phyloP scores from a whole-genome alignment of 2,329 filamentous ascomycete genomes.

The Furcasterigmium furcatum region DNA sequence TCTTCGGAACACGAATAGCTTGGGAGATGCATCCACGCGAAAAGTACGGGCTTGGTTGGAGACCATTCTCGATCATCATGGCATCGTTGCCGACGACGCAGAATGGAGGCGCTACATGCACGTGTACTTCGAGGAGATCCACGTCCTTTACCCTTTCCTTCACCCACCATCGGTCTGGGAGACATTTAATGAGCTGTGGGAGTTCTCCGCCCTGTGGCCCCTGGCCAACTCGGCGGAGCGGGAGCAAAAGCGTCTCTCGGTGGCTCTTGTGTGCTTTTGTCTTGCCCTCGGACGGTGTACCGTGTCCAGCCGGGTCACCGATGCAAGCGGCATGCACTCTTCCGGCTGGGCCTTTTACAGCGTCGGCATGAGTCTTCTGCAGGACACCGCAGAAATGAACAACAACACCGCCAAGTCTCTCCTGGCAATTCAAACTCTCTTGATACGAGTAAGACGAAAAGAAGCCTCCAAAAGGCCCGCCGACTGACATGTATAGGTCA shows the following conservation, averaged over 20 bases:
- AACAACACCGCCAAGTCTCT: conserved; percentile 7
- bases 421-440: conserved; percentile 4
- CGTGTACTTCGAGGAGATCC: conserved; percentile 8
- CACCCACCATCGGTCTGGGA: conserved; percentile 8
- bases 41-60: conserved; percentile 8
- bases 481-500: not conserved
- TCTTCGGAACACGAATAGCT: not conserved
- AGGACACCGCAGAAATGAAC: conserved; percentile 5
- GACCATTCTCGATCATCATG: conserved; percentile 3
- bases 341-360: conserved; percentile 8
- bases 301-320: conserved; percentile 7
- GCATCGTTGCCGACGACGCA: conserved; percentile 5
- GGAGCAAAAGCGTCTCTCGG: conserved; percentile 7
- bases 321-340: conserved; percentile 7
- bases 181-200: conserved; percentile 8
- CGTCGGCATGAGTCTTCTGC: conserved; percentile 7
- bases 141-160: conserved; percentile 7
- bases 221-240: conserved; percentile 4
- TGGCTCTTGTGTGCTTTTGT: conserved; percentile 8
- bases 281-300: conserved; percentile 8
- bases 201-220: conserved; percentile 7
- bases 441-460: conserved; percentile 4
- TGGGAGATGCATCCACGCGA: not conserved
- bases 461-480: not conserved
- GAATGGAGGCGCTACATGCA: conserved; percentile 9